A percentile compares a stretch with the other conserved stretches of the same genome.
Evolutionary conservation across 768 basidiomycete genomes (phyloP).

Genomic region (Leccinum variicolor): DNA sequence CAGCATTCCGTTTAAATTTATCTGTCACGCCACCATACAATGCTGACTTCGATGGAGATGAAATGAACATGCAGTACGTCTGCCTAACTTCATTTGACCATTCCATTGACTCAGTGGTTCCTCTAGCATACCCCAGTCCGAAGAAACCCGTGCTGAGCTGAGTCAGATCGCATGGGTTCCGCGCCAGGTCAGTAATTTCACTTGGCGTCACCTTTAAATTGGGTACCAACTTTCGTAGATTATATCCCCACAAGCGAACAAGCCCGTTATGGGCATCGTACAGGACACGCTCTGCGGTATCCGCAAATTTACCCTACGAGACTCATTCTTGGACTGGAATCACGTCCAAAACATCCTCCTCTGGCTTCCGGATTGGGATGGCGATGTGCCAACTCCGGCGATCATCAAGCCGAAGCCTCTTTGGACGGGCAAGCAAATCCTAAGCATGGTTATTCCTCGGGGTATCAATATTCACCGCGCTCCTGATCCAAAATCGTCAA

Average conservation of each 20-base stretch:
- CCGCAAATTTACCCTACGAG: conserved; percentile 94
- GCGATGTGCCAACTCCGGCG: conserved; percentile 84
- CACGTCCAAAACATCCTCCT: conserved; percentile 96
- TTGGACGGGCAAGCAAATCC: conserved; percentile 97
- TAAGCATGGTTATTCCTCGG: conserved; percentile 87
- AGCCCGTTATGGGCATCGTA: conserved; percentile 99
- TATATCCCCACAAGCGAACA: conserved; percentile 98
- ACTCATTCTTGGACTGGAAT: conserved; percentile 93
- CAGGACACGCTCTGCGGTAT: conserved; percentile 98
- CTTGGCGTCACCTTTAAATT: background rate
- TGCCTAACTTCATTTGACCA: background rate
- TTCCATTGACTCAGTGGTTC: conserved; percentile 8
- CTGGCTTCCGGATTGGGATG: conserved; percentile 99
- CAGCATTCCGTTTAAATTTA: conserved; percentile 95
- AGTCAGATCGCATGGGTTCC: conserved; percentile 99
- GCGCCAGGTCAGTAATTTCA: conserved; percentile 61
- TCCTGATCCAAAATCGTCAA: conserved; percentile 73
- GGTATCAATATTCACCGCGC: conserved; percentile 91
- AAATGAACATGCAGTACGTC: conserved; percentile 99
- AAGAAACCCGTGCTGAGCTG: conserved; percentile 97
- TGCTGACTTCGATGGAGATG: conserved; percentile 99
- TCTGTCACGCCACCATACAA: conserved; percentile 99
- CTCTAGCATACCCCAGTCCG: conserved; percentile 89
- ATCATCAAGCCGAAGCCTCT: conserved; percentile 96
- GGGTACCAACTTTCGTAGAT: conserved; percentile 52